Evolutionary conservation across 192 early-diverging fungal genomes (phyloP).

Genomic region (Backusella psychrophila): DNA sequence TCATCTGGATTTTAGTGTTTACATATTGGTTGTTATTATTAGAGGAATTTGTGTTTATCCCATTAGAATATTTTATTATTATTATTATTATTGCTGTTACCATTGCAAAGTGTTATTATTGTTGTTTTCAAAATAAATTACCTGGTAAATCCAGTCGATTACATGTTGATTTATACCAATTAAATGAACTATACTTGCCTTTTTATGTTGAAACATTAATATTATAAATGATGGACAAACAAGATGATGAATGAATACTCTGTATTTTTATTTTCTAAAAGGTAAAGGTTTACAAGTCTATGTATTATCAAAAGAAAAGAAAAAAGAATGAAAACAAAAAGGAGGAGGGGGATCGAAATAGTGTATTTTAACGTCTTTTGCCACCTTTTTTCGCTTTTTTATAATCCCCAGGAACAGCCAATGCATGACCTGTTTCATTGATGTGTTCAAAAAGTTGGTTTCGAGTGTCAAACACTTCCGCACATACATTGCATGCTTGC

Average conservation of each 20-base stretch:
- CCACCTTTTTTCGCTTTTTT: slow-evolving; percentile 10
- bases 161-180: no score
- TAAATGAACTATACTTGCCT: no score
- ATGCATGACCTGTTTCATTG: slow-evolving; percentile 82
- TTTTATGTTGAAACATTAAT: no score
- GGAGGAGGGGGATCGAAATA: neutral
- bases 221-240: no score
- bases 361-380: neutral
- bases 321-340: neutral
- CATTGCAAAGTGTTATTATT: no score
- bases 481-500: slow-evolving; percentile 80
- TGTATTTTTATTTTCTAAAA: neutral
- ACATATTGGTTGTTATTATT: neutral
- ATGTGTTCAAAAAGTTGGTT: slow-evolving; percentile 91
- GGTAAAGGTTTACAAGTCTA: neutral
- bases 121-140: no score
- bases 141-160: no score
- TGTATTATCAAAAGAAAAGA: no score
- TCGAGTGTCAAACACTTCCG: slow-evolving; percentile 64
- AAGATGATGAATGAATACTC: no score
- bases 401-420: slow-evolving; percentile 31
- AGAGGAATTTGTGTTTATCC: neutral
- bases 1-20: slow-evolving; percentile 12
- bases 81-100: no score
- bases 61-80: no score